Evolutionary conservation across 371 early-diverging fungal species (phyloP).

Genomic region (Coemansia sp.): DNA sequence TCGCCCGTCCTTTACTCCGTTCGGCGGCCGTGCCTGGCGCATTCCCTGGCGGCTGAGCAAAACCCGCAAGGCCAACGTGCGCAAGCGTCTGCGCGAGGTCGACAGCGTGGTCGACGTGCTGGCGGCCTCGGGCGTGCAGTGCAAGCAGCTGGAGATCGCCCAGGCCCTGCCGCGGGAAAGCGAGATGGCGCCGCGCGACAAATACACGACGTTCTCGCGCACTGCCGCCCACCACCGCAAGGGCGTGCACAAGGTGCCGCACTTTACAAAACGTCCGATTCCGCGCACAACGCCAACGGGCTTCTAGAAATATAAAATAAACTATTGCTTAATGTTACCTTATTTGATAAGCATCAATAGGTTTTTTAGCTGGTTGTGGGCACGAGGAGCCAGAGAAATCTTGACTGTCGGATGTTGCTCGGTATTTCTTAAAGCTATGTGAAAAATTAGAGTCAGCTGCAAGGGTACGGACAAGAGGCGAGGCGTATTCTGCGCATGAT

Average conservation of each 20-base stretch:
- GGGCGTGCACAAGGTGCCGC: slow-evolving; percentile 93
- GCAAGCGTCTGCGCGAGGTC: slow-evolving; percentile 87
- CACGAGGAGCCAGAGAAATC: no score
- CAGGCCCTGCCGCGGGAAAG: slow-evolving; percentile 74
- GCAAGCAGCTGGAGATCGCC: slow-evolving; percentile 79
- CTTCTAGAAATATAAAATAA: slow-evolving; percentile 53
- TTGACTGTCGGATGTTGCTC: no score
- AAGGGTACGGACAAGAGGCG: no score
- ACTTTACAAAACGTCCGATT: slow-evolving; percentile 88
- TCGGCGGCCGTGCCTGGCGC: slow-evolving; percentile 57
- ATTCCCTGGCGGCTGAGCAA: slow-evolving; percentile 83
- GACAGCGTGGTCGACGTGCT: slow-evolving; percentile 87
- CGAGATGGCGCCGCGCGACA: slow-evolving; percentile 86
- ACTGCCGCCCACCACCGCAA: slow-evolving; percentile 81
- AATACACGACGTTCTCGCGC: slow-evolving; percentile 91
- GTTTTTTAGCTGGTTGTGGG: no score
- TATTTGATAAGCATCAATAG: no score
- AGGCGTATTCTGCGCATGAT: no score
- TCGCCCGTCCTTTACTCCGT: slow-evolving; percentile 40
- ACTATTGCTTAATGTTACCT: no score
- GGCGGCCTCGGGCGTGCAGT: slow-evolving; percentile 81
- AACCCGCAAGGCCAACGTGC: slow-evolving; percentile 91
- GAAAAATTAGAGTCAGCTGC: no score
- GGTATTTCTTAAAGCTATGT: no score
- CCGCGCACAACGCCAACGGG: slow-evolving; percentile 78